Evolutionary conservation across 805 yeast species (phyloP).

Genomic region (Metschnikowia gruessii): DNA sequence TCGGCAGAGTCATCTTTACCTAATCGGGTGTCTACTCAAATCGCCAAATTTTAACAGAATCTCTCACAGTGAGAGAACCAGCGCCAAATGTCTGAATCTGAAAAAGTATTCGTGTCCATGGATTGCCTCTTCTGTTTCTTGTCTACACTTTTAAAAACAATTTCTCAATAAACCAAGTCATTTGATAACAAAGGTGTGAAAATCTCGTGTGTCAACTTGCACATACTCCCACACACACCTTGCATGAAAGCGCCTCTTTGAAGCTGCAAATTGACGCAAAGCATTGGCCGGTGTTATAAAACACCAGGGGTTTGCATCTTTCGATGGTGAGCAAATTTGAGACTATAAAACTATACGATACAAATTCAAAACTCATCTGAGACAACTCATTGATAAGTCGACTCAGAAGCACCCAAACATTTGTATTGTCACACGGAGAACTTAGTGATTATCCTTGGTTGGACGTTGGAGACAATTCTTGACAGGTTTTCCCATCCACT

Average conservation of each 20-base stretch:
- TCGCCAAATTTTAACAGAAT: background rate
- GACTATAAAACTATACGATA: background rate
- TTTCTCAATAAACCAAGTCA: background rate
- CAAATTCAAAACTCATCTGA: background rate
- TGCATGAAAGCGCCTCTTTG: constrained; percentile 3
- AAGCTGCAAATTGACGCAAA: constrained; percentile 10
- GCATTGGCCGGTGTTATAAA: constrained; percentile 6
- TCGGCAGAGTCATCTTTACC: constrained; percentile 8
- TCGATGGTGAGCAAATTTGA: background rate
- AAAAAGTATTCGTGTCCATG: too few species aligned
- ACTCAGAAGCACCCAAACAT: background rate
- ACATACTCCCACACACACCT: constrained; percentile 7
- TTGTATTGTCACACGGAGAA: background rate
- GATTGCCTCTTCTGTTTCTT: too few species aligned
- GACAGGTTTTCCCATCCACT: background rate
- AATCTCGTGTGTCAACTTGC: constrained; percentile 5
- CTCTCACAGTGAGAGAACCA: background rate
- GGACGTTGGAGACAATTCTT: background rate
- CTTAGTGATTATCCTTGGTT: background rate
- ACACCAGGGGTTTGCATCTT: background rate
- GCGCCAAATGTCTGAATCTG: too few species aligned
- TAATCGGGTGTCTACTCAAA: constrained; percentile 1
- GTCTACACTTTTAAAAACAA: too few species aligned
- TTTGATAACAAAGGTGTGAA: background rate
- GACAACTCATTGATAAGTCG: background rate